Evolutionary conservation across 805 yeast species (phyloP), one percentile per base, ranked within the genome.

Genomic region (Candida awuae): DNA sequence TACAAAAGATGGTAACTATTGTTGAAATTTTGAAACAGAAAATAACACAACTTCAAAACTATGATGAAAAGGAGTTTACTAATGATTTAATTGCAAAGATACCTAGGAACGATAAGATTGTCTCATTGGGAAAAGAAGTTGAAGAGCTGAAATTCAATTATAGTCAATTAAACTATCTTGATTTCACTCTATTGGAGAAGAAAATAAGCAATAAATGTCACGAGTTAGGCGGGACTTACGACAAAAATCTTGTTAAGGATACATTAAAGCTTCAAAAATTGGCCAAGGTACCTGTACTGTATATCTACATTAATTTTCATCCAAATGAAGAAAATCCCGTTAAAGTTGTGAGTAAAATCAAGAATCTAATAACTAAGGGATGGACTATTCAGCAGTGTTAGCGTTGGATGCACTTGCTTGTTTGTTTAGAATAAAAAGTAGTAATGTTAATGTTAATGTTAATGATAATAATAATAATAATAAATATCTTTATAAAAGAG

Each of bases 1-100:
- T 56, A 13, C 62, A 57, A 35, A 58, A 58, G 35, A 38, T 58
- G 45, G 38, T 59, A 6, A 50, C 59, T 2, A 44, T 59, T 6
- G 40, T 51, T 8, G 63, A 59, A 32, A 55, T 59, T 2, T 34
- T 58, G 23, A 59, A 59, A 39, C 58, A 56, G 34, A 54, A 54
- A 35, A 10, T 54, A 6, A 18, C 19, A 2, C 36, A 35, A 15
- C 7, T 18, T 8, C 29, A 39, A 6, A 29, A 28, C 10, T 19
- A 36, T 13, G 26, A 10, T 13, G 34, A 3, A 8, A 16, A 6
- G 2, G 18, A 21, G 14, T 20, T 18, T 14, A n/a, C n/a, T 15
- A 51, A 53, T 27, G 39, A 41, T n/a, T 37, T 39, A 22, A 13
- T 40, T 9, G 55, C 54, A 2, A 43, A 42, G 14, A 21, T 47